Evolutionary conservation across 345 rosid species (phyloP).

Genomic region (Alliaria petiolata): DNA sequence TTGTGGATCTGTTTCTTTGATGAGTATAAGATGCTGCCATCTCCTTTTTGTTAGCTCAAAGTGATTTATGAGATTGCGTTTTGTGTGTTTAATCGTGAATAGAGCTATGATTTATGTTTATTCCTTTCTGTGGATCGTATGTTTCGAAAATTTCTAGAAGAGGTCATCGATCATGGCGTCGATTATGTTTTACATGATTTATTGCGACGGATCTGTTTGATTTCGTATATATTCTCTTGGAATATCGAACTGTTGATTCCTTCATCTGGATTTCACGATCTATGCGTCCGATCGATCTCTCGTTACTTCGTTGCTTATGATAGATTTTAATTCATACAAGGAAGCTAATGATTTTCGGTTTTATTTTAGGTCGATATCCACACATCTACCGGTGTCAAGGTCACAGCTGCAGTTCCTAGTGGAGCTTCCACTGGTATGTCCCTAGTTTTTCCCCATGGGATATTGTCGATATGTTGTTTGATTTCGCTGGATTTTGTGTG

Average conservation of each 20-base stretch:
- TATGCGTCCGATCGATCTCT: background rate
- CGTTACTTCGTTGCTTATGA: background rate
- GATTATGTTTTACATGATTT: background rate
- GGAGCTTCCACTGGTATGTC: slow-evolving; percentile 95
- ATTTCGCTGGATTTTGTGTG: background rate
- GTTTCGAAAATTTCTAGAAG: background rate
- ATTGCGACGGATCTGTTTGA: background rate
- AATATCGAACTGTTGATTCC: background rate
- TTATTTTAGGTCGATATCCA: slow-evolving; percentile 55
- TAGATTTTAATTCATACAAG: background rate
- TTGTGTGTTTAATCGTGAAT: background rate
- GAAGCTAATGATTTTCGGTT: background rate
- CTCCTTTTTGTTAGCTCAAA: background rate
- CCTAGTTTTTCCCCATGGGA: background rate
- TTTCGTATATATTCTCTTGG: background rate
- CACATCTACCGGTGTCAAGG: slow-evolving; percentile 49
- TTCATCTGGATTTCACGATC: background rate
- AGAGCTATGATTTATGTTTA: background rate
- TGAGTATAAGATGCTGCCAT: background rate
- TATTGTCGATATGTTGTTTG: background rate
- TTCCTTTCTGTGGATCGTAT: background rate
- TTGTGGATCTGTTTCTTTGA: slow-evolving; percentile 22
- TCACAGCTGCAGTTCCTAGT: slow-evolving; percentile 92
- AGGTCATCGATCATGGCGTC: background rate
- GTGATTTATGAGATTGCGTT: background rate